These are phyloP conservation scores for Biancaea sappan DNA, from an alignment of 306 rosid genomes.

Conservation along the genomic window DNA sequence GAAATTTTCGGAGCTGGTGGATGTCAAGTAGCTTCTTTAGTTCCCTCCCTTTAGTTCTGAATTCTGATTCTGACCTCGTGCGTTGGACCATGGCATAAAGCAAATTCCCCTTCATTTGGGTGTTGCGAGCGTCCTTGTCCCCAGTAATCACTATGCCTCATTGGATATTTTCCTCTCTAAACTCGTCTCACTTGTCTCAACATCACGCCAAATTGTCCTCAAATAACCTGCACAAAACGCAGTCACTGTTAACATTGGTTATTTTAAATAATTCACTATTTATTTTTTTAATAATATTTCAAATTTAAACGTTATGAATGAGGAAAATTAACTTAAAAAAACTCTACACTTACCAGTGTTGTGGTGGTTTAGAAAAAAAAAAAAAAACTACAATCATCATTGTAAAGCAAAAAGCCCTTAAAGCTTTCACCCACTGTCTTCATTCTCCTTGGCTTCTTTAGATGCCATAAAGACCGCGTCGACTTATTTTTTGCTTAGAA, in stretches of 20 bases:
- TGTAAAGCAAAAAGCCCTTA: background rate
- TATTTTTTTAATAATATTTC: too few species aligned
- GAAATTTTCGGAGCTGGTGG: background rate
- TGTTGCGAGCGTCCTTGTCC: background rate
- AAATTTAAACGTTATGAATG: too few species aligned
- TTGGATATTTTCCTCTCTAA: background rate
- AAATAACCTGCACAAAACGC: background rate
- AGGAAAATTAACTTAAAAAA: too few species aligned
- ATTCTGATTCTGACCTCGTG: constrained; percentile 9
- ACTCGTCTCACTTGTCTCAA: background rate
- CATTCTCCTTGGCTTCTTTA: background rate
- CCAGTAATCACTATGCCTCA: background rate
- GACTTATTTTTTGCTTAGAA: background rate
- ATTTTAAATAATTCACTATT: too few species aligned
- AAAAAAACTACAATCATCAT: background rate
- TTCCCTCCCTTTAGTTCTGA: background rate
- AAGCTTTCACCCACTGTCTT: background rate
- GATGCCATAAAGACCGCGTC: background rate
- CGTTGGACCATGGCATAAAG: constrained; percentile 22
- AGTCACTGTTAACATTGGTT: too few species aligned
- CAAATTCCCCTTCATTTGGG: background rate
- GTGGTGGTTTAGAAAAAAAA: too few species aligned
- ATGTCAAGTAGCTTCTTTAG: background rate
- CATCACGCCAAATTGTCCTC: background rate
- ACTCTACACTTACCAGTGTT: too few species aligned